phyloP scores from a whole-genome alignment of 805 yeast genomes.

The Nakazawaea pomicola region DNA sequence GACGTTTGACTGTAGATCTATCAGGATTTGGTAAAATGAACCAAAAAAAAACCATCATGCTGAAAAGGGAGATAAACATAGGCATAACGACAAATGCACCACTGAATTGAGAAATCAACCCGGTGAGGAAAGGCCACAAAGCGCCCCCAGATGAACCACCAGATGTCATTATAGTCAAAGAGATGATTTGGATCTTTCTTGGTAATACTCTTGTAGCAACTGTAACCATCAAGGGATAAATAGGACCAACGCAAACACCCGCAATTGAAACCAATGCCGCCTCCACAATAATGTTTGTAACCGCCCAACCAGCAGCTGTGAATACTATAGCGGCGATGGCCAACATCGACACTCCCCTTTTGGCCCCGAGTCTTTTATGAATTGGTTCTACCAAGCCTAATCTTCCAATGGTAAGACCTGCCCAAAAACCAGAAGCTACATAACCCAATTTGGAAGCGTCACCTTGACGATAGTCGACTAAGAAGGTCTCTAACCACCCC shows the following conservation, averaged over 20 bases:
- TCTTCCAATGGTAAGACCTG: constrained; percentile 64
- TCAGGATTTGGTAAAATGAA: constrained; percentile 39
- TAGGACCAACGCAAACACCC: constrained; percentile 65
- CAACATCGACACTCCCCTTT: constrained; percentile 36
- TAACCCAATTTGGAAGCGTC: constrained; percentile 46
- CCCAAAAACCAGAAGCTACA: constrained; percentile 68
- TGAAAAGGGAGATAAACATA: constrained; percentile 33
- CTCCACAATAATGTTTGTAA: constrained; percentile 38
- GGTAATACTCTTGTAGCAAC: constrained; percentile 41
- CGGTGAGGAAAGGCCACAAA: constrained; percentile 47
- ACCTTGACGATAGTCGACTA: constrained; percentile 50
- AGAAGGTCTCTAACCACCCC: constrained; percentile 65
- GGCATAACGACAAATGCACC: constrained; percentile 51
- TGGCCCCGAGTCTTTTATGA: constrained; percentile 36
- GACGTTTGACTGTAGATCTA: constrained; percentile 20
- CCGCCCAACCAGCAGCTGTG: constrained; percentile 42
- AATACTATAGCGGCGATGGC: constrained; percentile 30
- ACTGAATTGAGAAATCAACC: constrained; percentile 37
- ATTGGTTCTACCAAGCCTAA: constrained; percentile 39
- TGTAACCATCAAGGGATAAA: constrained; percentile 50
- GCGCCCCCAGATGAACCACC: constrained; percentile 60
- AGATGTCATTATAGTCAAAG: constrained; percentile 47
- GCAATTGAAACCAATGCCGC: constrained; percentile 42
- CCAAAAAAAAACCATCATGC: constrained; percentile 34
- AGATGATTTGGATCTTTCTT: constrained; percentile 44